Conservation (phyloP, 2,329 filamentous ascomycete species). For the Talaromyces marneffei region DNA sequence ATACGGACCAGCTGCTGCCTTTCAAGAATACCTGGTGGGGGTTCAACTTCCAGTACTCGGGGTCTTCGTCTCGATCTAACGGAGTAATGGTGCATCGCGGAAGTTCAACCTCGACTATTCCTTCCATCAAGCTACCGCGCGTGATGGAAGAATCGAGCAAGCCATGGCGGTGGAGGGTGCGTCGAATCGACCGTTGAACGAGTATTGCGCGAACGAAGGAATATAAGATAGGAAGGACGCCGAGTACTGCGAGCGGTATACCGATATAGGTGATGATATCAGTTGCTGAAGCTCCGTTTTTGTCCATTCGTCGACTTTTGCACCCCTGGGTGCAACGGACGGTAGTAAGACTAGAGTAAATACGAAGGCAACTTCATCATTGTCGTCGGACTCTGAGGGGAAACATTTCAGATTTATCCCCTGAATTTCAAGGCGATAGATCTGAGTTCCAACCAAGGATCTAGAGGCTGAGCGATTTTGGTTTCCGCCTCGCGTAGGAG, state of each 20-base stretch:
- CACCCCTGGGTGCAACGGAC: not conserved
- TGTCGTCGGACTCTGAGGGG: not conserved
- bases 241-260: conserved; percentile 54
- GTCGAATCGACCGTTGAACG: conserved; percentile 56
- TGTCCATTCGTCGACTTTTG: not conserved
- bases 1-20: conserved; percentile 59
- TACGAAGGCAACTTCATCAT: not conserved
- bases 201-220: conserved; percentile 57
- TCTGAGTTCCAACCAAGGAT: not conserved
- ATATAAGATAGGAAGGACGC: conserved; percentile 60
- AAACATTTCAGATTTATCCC: not conserved
- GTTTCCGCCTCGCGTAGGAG: not conserved
- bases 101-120: conserved; percentile 61
- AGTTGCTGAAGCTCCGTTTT: conserved; percentile 24
- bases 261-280: conserved; percentile 54
- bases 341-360: not conserved
- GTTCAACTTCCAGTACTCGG: conserved; percentile 55
- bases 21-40: conserved; percentile 48
- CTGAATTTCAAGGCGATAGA: not conserved
- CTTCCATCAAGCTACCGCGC: conserved; percentile 59
- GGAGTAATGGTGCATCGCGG: conserved; percentile 60
- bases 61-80: conserved; percentile 50
- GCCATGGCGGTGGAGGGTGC: conserved; percentile 52
- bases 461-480: not conserved
- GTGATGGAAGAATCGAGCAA: conserved; percentile 51